Conservation (phyloP, 78 protist species). For the Dictyostelium citrinum region DNA sequence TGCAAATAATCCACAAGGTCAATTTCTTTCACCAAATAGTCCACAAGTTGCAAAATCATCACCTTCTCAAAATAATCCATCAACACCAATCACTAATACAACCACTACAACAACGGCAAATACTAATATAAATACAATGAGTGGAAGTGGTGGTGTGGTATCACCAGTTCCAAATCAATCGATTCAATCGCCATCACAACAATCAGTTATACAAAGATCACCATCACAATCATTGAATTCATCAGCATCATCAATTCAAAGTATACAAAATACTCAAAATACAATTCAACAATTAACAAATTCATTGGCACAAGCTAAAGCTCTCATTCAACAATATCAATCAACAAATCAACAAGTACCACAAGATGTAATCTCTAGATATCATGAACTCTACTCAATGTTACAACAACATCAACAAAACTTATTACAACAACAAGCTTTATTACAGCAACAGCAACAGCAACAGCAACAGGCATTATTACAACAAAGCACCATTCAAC, state of each 20-base stretch:
- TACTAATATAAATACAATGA: neutral
- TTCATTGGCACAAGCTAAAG: neutral
- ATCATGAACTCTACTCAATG: neutral
- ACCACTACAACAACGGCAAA: neutral
- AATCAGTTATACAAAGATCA: neutral
- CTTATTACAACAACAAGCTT: neutral
- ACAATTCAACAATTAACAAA: neutral
- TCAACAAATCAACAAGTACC: neutral
- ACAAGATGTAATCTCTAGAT: neutral
- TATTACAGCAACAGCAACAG: slow-evolving; percentile 28
- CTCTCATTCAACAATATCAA: neutral
- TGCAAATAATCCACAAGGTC: neutral
- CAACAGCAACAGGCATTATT: neutral
- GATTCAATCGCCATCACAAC: slow-evolving; percentile 17
- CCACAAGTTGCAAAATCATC: neutral
- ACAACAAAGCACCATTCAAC: neutral
- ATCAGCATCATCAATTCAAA: neutral
- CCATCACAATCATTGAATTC: neutral
- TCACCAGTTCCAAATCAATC: neutral
- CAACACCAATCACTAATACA: neutral
- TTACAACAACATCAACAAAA: neutral
- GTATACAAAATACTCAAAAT: neutral
- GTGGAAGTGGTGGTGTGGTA: neutral
- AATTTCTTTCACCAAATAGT: neutral
- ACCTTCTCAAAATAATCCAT: neutral